phyloP scores from a whole-genome alignment of 805 yeast species.

The Metschnikowia proteae region DNA sequence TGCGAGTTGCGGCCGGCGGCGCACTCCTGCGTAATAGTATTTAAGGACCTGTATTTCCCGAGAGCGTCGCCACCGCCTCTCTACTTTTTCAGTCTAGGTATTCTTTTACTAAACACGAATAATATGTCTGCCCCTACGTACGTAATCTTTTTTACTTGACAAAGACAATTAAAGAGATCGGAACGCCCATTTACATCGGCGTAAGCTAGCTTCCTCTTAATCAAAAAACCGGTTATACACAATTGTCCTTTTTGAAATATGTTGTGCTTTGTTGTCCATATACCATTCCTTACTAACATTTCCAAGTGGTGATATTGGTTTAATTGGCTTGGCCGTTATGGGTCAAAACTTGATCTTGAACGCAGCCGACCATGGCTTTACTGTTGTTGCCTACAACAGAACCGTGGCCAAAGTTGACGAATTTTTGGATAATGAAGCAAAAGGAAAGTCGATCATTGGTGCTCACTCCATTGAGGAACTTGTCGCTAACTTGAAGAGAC shows the following conservation, averaged over 20 bases:
- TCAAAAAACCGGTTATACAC: no score
- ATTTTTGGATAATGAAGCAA: slow-evolving; percentile 90
- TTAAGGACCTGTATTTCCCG: slow-evolving; percentile 14
- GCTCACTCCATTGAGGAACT: slow-evolving; percentile 91
- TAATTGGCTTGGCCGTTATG: slow-evolving; percentile 99
- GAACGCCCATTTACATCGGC: no score
- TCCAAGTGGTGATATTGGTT: slow-evolving; percentile 88
- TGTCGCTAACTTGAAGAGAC: slow-evolving; percentile 85
- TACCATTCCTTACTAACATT: slow-evolving; percentile 20
- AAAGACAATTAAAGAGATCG: no score
- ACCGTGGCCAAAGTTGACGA: slow-evolving; percentile 94
- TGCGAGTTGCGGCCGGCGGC: slow-evolving; percentile 6
- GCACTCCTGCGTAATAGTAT: slow-evolving; percentile 15
- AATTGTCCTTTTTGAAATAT: neutral
- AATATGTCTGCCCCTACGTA: slow-evolving; percentile 44
- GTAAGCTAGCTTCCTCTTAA: no score
- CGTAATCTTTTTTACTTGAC: slow-evolving; percentile 17
- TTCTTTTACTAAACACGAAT: slow-evolving; percentile 1
- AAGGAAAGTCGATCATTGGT: slow-evolving; percentile 94
- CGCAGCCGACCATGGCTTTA: slow-evolving; percentile 98
- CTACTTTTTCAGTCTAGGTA: slow-evolving; percentile 7
- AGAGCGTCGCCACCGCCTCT: slow-evolving; percentile 5
- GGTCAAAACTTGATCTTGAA: slow-evolving; percentile 97
- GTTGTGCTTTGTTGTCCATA: neutral
- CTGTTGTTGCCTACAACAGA: slow-evolving; percentile 98